Percentiles rank a stretch among this genome's conserved stretches.
Conservation (phyloP, 768 basidiomycete genomes). For the Calocybe gangraenosa region DNA sequence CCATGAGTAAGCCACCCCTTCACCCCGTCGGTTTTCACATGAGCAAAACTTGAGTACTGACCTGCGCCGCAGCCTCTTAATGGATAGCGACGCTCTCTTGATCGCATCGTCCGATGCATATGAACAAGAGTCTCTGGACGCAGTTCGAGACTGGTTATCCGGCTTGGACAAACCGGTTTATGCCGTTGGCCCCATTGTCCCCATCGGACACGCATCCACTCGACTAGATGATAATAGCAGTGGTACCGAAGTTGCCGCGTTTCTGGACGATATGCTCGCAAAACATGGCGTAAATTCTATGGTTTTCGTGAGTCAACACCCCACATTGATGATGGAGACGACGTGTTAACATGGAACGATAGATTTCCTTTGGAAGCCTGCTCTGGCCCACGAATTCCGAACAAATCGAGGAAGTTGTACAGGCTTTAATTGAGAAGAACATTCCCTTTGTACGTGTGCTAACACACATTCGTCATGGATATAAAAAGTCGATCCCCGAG, state of each 20-base stretch:
- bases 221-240: background rate
- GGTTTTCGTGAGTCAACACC: slow-evolving; percentile 17
- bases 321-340: background rate
- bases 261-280: slow-evolving; percentile 9
- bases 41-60: too few species aligned
- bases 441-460: slow-evolving; percentile 14
- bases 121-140: slow-evolving; percentile 14
- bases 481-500: background rate
- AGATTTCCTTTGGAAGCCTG: slow-evolving; percentile 14
- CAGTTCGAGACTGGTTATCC: slow-evolving; percentile 13
- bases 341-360: background rate
- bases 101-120: slow-evolving; percentile 13
- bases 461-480: background rate
- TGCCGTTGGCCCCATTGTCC: slow-evolving; percentile 18
- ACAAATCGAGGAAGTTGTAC: slow-evolving; percentile 12
- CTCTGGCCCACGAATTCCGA: slow-evolving; percentile 14
- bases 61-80: slow-evolving; percentile 1
- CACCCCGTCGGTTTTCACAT: background rate
- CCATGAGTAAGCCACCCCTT: too few species aligned
- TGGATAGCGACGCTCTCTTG: slow-evolving; percentile 13
- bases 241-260: slow-evolving; percentile 2
- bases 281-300: slow-evolving; percentile 16
- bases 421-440: slow-evolving; percentile 13
- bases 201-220: background rate
- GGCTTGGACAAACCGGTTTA: slow-evolving; percentile 12